Percentiles rank a stretch among this genome's conserved stretches.
phyloP scores from a whole-genome alignment of 2,329 filamentous ascomycete genomes.

The Colletotrichum falcatum region DNA sequence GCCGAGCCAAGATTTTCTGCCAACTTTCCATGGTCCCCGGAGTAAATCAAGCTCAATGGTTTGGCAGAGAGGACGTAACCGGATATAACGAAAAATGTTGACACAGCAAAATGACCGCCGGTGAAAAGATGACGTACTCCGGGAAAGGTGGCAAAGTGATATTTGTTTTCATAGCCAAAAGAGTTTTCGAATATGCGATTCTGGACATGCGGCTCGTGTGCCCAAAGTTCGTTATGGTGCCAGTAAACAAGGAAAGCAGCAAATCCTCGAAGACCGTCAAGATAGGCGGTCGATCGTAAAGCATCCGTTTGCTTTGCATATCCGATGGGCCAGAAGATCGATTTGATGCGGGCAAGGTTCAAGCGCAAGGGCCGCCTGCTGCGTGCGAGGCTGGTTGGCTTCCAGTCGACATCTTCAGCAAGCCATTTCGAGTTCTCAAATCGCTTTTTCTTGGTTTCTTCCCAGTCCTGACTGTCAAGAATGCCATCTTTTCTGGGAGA shows the following conservation, averaged over 20 bases:
- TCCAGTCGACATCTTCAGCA: conserved; percentile 45
- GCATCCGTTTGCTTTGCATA: conserved; percentile 33
- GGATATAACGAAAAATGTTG: conserved; percentile 68
- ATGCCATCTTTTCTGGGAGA: conserved; percentile 48
- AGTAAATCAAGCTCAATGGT: conserved; percentile 59
- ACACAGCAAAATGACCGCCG: conserved; percentile 69
- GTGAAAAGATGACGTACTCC: conserved; percentile 70
- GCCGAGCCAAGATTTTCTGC: conserved; percentile 60
- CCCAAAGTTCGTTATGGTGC: conserved; percentile 59
- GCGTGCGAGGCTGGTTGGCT: conserved; percentile 43
- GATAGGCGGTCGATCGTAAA: conserved; percentile 57
- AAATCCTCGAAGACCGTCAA: conserved; percentile 62
- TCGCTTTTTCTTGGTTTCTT: conserved; percentile 47
- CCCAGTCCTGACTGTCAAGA: conserved; percentile 51
- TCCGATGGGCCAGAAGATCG: conserved; percentile 39
- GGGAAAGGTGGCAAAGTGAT: conserved; percentile 65
- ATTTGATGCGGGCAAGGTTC: conserved; percentile 8
- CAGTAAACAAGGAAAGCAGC: conserved; percentile 61
- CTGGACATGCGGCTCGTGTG: conserved; percentile 50
- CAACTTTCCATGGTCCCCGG: conserved; percentile 55
- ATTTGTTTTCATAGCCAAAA: conserved; percentile 62
- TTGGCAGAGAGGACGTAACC: conserved; percentile 68
- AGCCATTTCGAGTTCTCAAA: conserved; percentile 43
- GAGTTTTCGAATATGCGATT: conserved; percentile 51
- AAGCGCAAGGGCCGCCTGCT: conserved; percentile 31